phyloP scores from a whole-genome alignment of 1,139 yeast genomes.

The Debaryomyces subglobosus region DNA sequence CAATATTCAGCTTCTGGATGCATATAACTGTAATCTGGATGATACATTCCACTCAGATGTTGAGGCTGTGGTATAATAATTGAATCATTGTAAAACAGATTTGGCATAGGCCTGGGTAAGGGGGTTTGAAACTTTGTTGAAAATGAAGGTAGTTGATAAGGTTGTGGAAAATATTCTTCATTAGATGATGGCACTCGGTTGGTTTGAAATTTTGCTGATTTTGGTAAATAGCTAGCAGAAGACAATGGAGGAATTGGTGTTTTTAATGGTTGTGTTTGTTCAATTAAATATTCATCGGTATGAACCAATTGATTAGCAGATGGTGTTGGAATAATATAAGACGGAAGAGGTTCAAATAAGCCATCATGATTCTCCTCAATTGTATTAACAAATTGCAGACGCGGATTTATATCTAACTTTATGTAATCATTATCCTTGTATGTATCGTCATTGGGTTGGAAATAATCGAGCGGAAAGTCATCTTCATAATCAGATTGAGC shows the following conservation, averaged over 20 bases:
- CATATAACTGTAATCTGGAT: constrained; percentile 13
- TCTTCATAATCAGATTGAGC: constrained; percentile 44
- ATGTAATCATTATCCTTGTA: constrained; percentile 32
- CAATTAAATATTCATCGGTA: constrained; percentile 50
- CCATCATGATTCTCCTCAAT: constrained; percentile 30
- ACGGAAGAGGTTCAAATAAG: constrained; percentile 17
- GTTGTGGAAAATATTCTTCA: constrained; percentile 25
- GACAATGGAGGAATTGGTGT: constrained; percentile 28
- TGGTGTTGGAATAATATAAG: constrained; percentile 20
- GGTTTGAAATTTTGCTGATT: constrained; percentile 18
- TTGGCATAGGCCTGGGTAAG: constrained; percentile 1
- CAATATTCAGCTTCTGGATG: constrained; percentile 27
- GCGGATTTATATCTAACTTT: constrained; percentile 34
- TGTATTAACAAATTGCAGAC: constrained; percentile 22
- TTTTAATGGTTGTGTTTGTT: constrained; percentile 48
- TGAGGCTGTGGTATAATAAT: neutral
- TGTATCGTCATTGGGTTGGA: constrained; percentile 30
- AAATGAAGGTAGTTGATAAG: constrained; percentile 15
- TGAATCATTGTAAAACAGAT: constrained; percentile 10
- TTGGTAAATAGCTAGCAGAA: constrained; percentile 18
- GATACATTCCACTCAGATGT: constrained; percentile 2
- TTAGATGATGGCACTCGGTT: constrained; percentile 14
- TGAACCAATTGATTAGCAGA: constrained; percentile 34
- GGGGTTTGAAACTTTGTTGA: constrained; percentile 14
- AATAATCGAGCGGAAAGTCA: constrained; percentile 72